phyloP scores from a whole-genome alignment of 2,329 filamentous ascomycete species.

The Fusarium sp. region DNA sequence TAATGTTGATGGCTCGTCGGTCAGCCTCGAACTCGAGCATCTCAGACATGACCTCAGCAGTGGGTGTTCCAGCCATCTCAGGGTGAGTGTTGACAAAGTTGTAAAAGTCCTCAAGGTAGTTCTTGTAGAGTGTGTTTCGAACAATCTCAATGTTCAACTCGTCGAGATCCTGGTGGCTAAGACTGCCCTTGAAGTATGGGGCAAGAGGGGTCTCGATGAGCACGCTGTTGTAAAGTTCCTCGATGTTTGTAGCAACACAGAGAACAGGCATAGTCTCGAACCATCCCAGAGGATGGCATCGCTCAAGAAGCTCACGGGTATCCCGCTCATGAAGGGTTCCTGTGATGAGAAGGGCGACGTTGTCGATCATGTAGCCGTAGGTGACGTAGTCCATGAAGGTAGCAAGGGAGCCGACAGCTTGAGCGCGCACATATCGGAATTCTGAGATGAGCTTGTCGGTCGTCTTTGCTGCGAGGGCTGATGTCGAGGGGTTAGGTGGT shows the following conservation, averaged over 20 bases:
- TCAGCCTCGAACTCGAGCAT: slow-evolving; percentile 98
- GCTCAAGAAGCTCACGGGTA: slow-evolving; percentile 91
- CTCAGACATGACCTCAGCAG: slow-evolving; percentile 94
- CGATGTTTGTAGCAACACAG: slow-evolving; percentile 97
- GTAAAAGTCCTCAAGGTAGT: slow-evolving; percentile 98
- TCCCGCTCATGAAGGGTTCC: slow-evolving; percentile 97
- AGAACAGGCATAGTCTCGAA: slow-evolving; percentile 99
- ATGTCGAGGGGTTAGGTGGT: slow-evolving; percentile 96
- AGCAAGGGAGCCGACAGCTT: slow-evolving; percentile 89
- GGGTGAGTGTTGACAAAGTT: slow-evolving; percentile 91
- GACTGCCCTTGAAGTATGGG: slow-evolving; percentile 95
- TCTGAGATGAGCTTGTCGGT: slow-evolving; percentile 98
- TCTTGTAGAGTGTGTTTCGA: slow-evolving; percentile 98
- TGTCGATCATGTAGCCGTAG: slow-evolving; percentile 99
- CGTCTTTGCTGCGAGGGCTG: slow-evolving; percentile 91
- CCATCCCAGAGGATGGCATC: slow-evolving; percentile 97
- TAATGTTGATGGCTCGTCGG: slow-evolving; percentile 97
- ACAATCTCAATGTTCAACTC: slow-evolving; percentile 99
- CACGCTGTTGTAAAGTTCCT: slow-evolving; percentile 98
- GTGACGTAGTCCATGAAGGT: slow-evolving; percentile 99
- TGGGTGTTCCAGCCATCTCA: slow-evolving; percentile 89
- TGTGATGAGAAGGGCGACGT: slow-evolving; percentile 96
- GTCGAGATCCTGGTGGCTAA: slow-evolving; percentile 96
- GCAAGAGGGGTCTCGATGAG: slow-evolving; percentile 96
- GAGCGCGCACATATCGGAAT: slow-evolving; percentile 95